Base-by-base conservation (phyloP, 805 yeast species). In the Sugiyamaella valdiviana region DNA sequence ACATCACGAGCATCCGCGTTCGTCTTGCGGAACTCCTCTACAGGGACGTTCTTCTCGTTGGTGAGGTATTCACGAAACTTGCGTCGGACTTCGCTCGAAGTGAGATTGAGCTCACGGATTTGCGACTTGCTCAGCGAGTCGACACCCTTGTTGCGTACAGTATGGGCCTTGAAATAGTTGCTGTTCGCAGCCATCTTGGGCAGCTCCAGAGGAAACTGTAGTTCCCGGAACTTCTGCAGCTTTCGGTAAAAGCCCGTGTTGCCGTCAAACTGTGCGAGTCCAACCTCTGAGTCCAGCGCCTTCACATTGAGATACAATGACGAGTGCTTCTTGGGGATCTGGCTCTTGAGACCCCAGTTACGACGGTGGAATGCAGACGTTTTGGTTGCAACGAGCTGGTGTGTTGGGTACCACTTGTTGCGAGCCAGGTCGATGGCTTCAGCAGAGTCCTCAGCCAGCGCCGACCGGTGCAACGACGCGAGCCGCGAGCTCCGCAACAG, bases 301-400 rank as follows among this genome's bases (percentile, higher is more conserved):
- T 46, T 40, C 17, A 62, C 58, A 24, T 55, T 54, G 23, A 65
- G 48, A 16, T 55, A 51, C 12, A 55, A 52, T 2, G 63, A 48
- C 35, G 52, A 50, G 35, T 64, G 63, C 41, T 56, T 59, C 7
- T 45, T 29, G 12, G 64, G 64, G 36, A 61, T 53, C 38, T 54
- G 51, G 22, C 59, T 46, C 53, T 65, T 65, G 32, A 65, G 59
- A n/a, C 69, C 69, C 67, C 68, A 65, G 56, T 65, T 55, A n/a
- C 59, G 54, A 24, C 68, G 59, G 53, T 57, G 55, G 42, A 61
- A 61, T 2, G 65, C 59, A 3, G 68, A 58, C 9, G 63, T 51
- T 5, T 68, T 63, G 9, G 69, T 59, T 14, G 46, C 53, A 14
- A 65, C 51, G 2, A 57, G 61, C 53, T 65, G 69, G 37, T 57